Evolutionary conservation across 768 basidiomycete species (phyloP).

Genomic region (Trametes cubensis): DNA sequence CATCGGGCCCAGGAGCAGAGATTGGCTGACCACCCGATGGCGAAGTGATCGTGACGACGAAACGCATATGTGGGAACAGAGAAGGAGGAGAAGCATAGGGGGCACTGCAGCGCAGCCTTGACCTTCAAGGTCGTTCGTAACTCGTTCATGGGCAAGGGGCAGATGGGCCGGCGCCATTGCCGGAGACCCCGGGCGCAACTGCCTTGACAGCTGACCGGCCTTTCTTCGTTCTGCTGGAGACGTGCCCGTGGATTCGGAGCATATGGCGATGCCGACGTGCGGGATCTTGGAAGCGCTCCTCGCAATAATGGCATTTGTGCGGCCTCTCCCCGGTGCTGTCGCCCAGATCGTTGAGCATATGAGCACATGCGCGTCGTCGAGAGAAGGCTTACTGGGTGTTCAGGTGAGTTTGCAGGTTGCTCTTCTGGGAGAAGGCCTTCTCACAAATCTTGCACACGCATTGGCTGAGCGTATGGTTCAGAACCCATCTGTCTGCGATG

Average conservation of each 20-base stretch:
- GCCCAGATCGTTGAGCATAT: slow-evolving; percentile 8
- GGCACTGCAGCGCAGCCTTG: too few relatives aligned
- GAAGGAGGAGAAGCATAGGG: background rate
- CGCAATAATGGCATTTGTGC: slow-evolving; percentile 57
- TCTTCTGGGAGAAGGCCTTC: slow-evolving; percentile 61
- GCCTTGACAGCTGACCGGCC: slow-evolving; percentile 36
- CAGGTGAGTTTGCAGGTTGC: slow-evolving; percentile 58
- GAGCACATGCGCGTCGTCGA: slow-evolving; percentile 29
- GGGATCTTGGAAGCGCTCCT: slow-evolving; percentile 61
- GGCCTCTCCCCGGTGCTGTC: slow-evolving; percentile 59
- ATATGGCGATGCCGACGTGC: slow-evolving; percentile 65
- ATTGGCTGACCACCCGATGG: background rate
- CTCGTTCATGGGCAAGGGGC: slow-evolving; percentile 9
- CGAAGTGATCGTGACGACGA: background rate
- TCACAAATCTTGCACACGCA: slow-evolving; percentile 55
- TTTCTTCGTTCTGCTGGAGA: slow-evolving; percentile 51
- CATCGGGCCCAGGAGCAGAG: background rate
- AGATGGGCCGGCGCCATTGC: slow-evolving; percentile 27
- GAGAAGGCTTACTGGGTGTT: slow-evolving; percentile 49
- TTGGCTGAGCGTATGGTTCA: slow-evolving; percentile 40
- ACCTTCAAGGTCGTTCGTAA: too few relatives aligned
- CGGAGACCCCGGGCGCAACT: slow-evolving; percentile 25
- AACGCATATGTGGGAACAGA: background rate
- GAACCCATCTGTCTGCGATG: slow-evolving; percentile 2
- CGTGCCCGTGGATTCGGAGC: slow-evolving; percentile 52